Base-by-base conservation (phyloP, 225 moss, liverwort and hornwort species). In the Antitrichia curtipendula region DNA sequence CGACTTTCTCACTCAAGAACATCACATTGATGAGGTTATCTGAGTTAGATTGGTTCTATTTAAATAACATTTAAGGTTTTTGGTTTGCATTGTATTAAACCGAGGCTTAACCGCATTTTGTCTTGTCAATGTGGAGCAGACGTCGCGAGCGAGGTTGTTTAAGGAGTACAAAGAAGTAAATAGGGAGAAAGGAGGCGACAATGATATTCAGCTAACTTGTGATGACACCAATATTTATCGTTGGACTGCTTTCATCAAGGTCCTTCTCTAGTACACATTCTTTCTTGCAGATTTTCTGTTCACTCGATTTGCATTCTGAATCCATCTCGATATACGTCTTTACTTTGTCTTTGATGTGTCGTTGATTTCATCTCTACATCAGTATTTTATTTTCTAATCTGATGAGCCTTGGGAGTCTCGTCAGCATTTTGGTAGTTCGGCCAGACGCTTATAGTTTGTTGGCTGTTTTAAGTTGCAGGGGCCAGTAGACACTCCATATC, bases 81-180 rank as follows among this genome's bases (percentile, higher is more conserved):
- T 16, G 40, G 63, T 45, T 73, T 75, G 54, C 34, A 57, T 85
- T 50, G 70, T 34, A 12, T 64, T 76, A 57, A 62, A 20, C 62
- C 21, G 43, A 69, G 66, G 60, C 66, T 85, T 12, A 85, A 27
- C 60, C 14, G 75, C 62, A 25, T 52, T 82, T 23, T 77, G 27
- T 85, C 3, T 66, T 88, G 64, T 64, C 38, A 53, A 72, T 74
- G 69, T 90, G 74, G 84, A 82, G 88, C 90, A 94, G 94, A 94
- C 94, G 38, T 94, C 98, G 61, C 94, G 97, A 85, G 97, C 97
- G 79, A 94, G 98, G 89, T 85, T 98, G 85, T 98, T 97, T 75
- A 98, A 98, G 92, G 98, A 98, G 89, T 97, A 96, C 82, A 98
- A 98, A 89, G 97, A 98, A 92, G 97, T 98, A 25, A 95, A 97